These are phyloP conservation scores for Ganoderma leucocontextum DNA, from an alignment of 1,284 basidiomycete species.

Conservation along the genomic window DNA sequence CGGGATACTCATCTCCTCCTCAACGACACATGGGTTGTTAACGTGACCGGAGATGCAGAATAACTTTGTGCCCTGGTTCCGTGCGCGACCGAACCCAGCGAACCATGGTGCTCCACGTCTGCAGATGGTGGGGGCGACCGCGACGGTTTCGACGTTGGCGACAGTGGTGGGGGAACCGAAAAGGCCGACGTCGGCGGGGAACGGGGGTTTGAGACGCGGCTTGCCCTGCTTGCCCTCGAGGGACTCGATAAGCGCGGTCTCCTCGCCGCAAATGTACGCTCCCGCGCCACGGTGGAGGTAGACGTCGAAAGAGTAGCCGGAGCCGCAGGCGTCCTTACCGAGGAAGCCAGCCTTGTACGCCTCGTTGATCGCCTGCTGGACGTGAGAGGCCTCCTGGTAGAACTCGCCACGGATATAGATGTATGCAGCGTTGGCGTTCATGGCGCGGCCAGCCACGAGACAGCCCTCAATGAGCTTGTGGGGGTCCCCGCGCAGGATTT, in stretches of 20 bases:
- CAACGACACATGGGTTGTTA: constrained; percentile 97
- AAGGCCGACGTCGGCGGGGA: constrained; percentile 97
- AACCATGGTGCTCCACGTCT: constrained; percentile 95
- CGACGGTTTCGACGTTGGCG: constrained; percentile 98
- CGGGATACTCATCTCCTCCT: constrained; percentile 99
- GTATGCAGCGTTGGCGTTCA: constrained; percentile 98
- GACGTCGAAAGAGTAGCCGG: constrained; percentile 95
- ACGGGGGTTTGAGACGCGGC: constrained; percentile 98
- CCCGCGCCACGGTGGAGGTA: constrained; percentile 98
- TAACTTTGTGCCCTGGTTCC: constrained; percentile 96
- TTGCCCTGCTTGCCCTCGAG: constrained; percentile 99
- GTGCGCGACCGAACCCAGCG: constrained; percentile 88
- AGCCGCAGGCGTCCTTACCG: constrained; percentile 92
- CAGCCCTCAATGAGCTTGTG: constrained; percentile 99
- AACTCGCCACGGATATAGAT: constrained; percentile 99
- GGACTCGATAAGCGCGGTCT: constrained; percentile 97
- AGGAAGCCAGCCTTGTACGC: constrained; percentile 94
- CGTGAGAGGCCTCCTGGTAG: constrained; percentile 92
- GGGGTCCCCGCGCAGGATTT: constrained; percentile 97
- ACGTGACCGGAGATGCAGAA: constrained; percentile 98
- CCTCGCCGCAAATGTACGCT: constrained; percentile 99
- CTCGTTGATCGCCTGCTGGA: constrained; percentile 95
- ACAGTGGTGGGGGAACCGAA: constrained; percentile 98
- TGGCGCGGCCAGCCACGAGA: constrained; percentile 95
- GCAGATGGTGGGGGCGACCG: constrained; percentile 97